These are phyloP conservation scores for Ilyonectria destructans DNA, from an alignment of 2,329 filamentous ascomycete species.

Conservation along the genomic window DNA sequence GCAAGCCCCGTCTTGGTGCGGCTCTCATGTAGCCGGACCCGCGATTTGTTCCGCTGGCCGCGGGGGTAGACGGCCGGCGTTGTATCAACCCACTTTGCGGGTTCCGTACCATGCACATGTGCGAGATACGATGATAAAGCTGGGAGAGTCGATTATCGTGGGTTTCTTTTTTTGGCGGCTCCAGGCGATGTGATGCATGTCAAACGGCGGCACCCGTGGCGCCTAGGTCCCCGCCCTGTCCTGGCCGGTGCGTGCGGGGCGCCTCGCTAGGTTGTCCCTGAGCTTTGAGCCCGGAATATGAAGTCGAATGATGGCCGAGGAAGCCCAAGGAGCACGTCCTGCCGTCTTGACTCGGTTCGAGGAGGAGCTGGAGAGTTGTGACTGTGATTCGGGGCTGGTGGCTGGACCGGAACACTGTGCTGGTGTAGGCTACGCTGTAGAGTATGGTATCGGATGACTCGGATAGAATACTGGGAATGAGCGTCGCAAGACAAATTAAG, in stretches of 20 bases:
- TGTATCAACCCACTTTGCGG: conserved; percentile 17
- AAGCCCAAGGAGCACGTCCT: conserved; percentile 22
- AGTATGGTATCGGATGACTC: background rate
- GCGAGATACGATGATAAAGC: background rate
- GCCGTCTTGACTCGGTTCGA: conserved; percentile 3
- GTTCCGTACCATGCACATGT: background rate
- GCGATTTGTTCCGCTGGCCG: conserved; percentile 1
- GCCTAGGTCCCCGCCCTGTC: conserved; percentile 21
- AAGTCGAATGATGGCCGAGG: conserved; percentile 32
- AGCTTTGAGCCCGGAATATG: conserved; percentile 44
- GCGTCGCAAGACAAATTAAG: conserved; percentile 29
- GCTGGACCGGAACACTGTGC: background rate
- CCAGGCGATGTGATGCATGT: conserved; percentile 36
- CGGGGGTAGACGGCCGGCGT: background rate
- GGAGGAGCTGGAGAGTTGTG: background rate
- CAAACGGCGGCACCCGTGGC: conserved; percentile 32
- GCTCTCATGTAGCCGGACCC: conserved; percentile 22
- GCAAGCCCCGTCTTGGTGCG: conserved; percentile 8
- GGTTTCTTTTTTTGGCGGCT: conserved; percentile 30
- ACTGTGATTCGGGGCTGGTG: background rate
- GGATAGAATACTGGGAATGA: background rate
- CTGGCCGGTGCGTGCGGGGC: conserved; percentile 31
- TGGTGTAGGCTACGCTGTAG: background rate
- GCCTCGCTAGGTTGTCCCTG: conserved; percentile 38
- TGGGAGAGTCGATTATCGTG: conserved; percentile 19